Percentiles rank a stretch among this genome's conserved stretches.
Evolutionary conservation across 2,329 filamentous ascomycete genomes (phyloP).

Genomic region (Fusarium nurragi): DNA sequence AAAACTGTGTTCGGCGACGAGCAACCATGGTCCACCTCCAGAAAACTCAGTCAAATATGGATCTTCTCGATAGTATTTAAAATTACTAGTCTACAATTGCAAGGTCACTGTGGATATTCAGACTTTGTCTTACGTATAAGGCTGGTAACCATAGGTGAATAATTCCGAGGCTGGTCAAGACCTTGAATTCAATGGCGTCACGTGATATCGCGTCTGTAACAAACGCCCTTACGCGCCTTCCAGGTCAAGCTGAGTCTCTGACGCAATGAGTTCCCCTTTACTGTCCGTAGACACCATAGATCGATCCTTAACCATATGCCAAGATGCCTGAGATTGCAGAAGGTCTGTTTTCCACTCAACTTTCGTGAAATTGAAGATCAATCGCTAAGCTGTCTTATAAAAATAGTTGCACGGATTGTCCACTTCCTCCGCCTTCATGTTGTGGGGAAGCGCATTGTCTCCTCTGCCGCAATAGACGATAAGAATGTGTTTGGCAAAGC

Average conservation of each 20-base stretch:
- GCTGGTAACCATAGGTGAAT: not conserved
- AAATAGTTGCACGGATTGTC: slow-evolving; percentile 81
- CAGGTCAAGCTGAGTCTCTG: slow-evolving; percentile 9
- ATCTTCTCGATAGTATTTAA: not conserved
- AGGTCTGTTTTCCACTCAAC: slow-evolving; percentile 50
- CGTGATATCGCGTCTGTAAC: slow-evolving; percentile 39
- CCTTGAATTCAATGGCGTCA: slow-evolving; percentile 3
- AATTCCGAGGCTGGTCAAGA: not conserved
- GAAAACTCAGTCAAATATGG: slow-evolving; percentile 28
- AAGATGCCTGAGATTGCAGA: slow-evolving; percentile 72
- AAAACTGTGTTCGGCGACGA: slow-evolving; percentile 29
- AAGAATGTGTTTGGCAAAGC: slow-evolving; percentile 89
- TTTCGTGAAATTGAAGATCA: not conserved
- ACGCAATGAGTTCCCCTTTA: slow-evolving; percentile 15
- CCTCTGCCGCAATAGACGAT: slow-evolving; percentile 79
- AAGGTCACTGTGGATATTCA: slow-evolving; percentile 1
- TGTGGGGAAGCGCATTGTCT: slow-evolving; percentile 81
- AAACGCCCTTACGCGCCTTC: slow-evolving; percentile 12
- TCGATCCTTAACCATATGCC: not conserved
- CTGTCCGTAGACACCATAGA: not conserved
- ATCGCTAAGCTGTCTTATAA: slow-evolving; percentile 1
- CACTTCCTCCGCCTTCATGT: slow-evolving; percentile 84
- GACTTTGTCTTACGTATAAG: not conserved
- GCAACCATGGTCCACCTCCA: slow-evolving; percentile 15
- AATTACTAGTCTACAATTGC: not conserved